Evolutionary conservation across 768 basidiomycete genomes (phyloP), one percentile per base, ranked within the genome.

Genomic region (Trametes meyenii): DNA sequence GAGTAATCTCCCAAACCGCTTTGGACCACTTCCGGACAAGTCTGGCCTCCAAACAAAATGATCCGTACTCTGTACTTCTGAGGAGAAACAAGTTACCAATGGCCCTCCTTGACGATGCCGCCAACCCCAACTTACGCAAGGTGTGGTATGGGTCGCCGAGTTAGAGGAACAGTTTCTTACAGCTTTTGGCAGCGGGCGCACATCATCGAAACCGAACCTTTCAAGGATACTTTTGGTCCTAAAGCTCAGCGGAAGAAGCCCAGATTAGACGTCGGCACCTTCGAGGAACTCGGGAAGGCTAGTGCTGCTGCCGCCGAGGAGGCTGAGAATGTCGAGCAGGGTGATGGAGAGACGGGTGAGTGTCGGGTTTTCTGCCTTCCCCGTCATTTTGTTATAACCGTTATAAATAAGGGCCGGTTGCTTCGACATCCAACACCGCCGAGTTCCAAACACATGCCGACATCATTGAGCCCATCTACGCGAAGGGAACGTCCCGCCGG

Each of bases 81-180:
- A 88, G 89, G 61, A 83, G 95, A 60, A 98, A 98, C 77, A 98
- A 98, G 75, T 81, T 99, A 14, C 96, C 96, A 3, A 97, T 99
- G 95, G 93, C 92, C 10, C 79, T 99, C 43, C 79, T 99, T 38
- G 94, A 96, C 66, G 96, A 97, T 73, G 88, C 92, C 36, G 83
- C 85, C 5, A 95, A 94, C 68, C 88, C 90, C 1, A 85, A 88
- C 71, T 66, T 79, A 43, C 89, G 87, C 67, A 96, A 96, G 82
- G 94, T 84, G 58, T 40, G 77, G n/a, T n/a, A 46, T 23, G 23
- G 43, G 29, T n/a, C 13, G 10, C 10, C 2, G n/a, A 4, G n/a
- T 13, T 17, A 1, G 8, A 21, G 24, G 39, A 33, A 23, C 2
- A 38, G 14, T 6, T 39, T 16, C 54, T 26, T 21, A 55, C n/a